Percentiles rank a stretch among this genome's conserved stretches.
Evolutionary conservation across 768 basidiomycete species (phyloP).

Genomic region (Kwoniella botswanensis): DNA sequence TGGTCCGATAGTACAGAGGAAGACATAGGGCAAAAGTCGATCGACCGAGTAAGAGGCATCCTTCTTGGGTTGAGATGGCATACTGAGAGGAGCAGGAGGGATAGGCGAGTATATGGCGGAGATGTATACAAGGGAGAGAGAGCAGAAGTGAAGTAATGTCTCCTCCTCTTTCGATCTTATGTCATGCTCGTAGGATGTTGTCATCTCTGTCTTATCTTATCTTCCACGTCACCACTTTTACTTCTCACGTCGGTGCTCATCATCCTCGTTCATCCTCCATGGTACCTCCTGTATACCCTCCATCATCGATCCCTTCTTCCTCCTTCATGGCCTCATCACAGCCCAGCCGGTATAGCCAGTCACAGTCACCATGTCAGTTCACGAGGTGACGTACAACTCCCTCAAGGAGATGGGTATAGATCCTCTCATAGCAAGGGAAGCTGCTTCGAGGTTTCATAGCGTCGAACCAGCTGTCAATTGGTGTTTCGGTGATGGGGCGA

Average conservation of each 20-base stretch:
- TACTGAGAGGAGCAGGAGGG: neutral
- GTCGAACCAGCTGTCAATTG: constrained; percentile 47
- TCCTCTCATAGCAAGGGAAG: constrained; percentile 39
- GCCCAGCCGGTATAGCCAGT: neutral
- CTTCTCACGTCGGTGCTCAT: too few relatives aligned
- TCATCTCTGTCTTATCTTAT: neutral
- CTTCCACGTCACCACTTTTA: neutral
- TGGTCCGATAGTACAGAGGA: constrained; percentile 50
- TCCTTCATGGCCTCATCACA: neutral
- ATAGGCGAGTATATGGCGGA: neutral
- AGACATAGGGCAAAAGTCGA: constrained; percentile 43
- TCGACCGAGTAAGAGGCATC: constrained; percentile 25
- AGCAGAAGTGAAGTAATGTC: neutral
- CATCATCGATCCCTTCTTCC: neutral
- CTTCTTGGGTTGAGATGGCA: neutral
- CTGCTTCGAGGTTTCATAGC: constrained; percentile 35
- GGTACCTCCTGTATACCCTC: neutral
- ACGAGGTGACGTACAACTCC: constrained; percentile 28
- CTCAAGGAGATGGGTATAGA: constrained; percentile 49
- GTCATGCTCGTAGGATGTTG: too few relatives aligned
- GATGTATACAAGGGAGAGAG: neutral
- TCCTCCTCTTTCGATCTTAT: too few relatives aligned
- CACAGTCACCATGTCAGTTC: constrained; percentile 32
- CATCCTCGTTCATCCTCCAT: too few relatives aligned
- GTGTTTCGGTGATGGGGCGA: constrained; percentile 44